Conservation (phyloP, 2,329 filamentous ascomycete species). For the Colletotrichum australisinense region DNA sequence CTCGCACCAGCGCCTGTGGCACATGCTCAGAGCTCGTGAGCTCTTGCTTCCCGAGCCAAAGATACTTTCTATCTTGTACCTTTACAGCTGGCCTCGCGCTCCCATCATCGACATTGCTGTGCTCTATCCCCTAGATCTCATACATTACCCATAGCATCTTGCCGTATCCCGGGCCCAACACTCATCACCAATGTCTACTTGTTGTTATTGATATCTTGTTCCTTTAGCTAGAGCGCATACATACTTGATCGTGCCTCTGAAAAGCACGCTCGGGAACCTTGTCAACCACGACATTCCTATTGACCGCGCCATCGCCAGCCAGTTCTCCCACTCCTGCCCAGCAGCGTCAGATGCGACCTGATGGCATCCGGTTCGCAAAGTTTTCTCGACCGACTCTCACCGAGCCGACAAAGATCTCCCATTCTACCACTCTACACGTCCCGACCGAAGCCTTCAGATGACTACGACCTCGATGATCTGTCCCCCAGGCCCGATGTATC, state of each 20-base stretch:
- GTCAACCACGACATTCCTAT: neutral
- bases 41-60: neutral
- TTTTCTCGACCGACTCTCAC: slow-evolving; percentile 37
- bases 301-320: neutral
- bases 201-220: neutral
- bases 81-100: neutral
- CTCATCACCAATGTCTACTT: neutral
- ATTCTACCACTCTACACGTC: slow-evolving; percentile 43
- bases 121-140: neutral
- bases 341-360: neutral
- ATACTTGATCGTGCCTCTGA: neutral
- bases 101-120: neutral
- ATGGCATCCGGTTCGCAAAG: slow-evolving; percentile 34
- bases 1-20: slow-evolving; percentile 7
- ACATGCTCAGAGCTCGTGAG: slow-evolving; percentile 37
- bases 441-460: slow-evolving; percentile 40
- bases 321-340: neutral
- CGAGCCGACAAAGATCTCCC: slow-evolving; percentile 35
- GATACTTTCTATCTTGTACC: neutral
- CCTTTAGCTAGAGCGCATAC: neutral
- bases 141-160: neutral
- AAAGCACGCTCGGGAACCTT: neutral
- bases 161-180: neutral
- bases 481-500: slow-evolving; percentile 49
- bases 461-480: slow-evolving; percentile 53